A percentile compares a stretch with the other conserved stretches of the same genome.
Evolutionary conservation across 2,329 filamentous ascomycete species (phyloP).

Genomic region (Colletotrichum tropicale): DNA sequence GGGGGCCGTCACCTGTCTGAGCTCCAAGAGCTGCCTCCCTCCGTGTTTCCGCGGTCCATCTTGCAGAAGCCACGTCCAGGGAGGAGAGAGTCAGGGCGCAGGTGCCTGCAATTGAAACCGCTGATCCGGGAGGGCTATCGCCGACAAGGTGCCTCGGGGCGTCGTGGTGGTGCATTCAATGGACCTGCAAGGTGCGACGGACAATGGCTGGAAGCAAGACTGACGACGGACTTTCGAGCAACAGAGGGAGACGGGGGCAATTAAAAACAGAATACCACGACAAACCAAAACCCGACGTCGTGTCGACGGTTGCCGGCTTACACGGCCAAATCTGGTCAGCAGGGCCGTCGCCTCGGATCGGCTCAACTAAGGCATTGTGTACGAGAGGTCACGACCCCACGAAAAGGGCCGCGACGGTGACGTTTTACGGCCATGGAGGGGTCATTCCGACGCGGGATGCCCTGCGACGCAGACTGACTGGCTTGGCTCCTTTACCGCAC

Average conservation of each 20-base stretch:
- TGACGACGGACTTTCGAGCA: not conserved
- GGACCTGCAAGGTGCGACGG: not conserved
- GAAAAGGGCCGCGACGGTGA: conserved; percentile 1
- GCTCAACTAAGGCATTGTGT: conserved; percentile 3
- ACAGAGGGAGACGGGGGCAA: not conserved
- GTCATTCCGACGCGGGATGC: conserved; percentile 10
- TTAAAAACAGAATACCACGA: not conserved
- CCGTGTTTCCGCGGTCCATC: not conserved
- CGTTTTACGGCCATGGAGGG: not conserved
- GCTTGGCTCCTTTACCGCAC: not conserved
- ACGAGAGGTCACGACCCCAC: conserved; percentile 17
- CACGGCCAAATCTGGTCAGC: not conserved
- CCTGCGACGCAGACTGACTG: not conserved
- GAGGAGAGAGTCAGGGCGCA: not conserved
- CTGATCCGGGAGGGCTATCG: not conserved
- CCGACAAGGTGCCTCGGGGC: not conserved
- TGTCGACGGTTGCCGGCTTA: not conserved
- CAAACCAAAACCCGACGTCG: not conserved
- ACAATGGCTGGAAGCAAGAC: not conserved
- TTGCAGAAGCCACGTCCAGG: not conserved
- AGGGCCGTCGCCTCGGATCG: conserved; percentile 5
- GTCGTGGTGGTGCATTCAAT: not conserved
- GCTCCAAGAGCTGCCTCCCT: not conserved
- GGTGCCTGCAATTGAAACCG: not conserved
- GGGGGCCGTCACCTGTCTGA: not conserved